phyloP scores from a whole-genome alignment of 2,329 filamentous ascomycete species.

The Emergomyces pasteurianus region DNA sequence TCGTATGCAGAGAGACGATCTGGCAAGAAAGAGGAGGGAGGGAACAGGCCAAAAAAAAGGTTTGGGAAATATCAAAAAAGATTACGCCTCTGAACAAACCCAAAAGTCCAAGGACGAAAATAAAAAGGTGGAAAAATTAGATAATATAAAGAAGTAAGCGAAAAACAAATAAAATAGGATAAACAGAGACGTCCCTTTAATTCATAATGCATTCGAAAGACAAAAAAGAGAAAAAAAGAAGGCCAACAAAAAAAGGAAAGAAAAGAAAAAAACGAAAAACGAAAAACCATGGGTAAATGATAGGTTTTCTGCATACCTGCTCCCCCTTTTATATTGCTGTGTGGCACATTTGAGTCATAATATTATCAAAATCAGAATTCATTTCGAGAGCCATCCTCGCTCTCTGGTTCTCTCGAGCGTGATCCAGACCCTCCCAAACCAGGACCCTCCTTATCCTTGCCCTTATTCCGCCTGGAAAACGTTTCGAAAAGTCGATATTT shows the following conservation, averaged over 20 bases:
- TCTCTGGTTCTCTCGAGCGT: background rate
- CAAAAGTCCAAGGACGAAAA: background rate
- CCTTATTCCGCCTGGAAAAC: conserved; percentile 17
- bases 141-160: background rate
- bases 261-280: conserved; percentile 20
- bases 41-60: background rate
- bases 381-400: conserved; percentile 9
- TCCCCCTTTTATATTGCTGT: background rate
- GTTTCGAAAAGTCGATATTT: conserved; percentile 33
- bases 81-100: background rate
- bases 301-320: background rate
- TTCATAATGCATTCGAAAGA: background rate
- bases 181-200: background rate
- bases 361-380: conserved; percentile 8
- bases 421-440: background rate
- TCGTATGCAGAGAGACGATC: background rate
- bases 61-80: background rate
- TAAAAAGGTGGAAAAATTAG: conserved; percentile 3
- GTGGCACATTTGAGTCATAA: background rate
- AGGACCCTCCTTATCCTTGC: conserved; percentile 6
- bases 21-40: background rate
- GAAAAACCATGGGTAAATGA: conserved; percentile 17
- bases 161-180: background rate
- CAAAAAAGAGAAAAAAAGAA: background rate
- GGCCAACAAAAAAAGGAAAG: conserved; percentile 14